A percentile compares a stretch with the other conserved stretches of the same genome.
Conservation (phyloP, 2,329 filamentous ascomycete species). For the Chaetomium strumarium region DNA sequence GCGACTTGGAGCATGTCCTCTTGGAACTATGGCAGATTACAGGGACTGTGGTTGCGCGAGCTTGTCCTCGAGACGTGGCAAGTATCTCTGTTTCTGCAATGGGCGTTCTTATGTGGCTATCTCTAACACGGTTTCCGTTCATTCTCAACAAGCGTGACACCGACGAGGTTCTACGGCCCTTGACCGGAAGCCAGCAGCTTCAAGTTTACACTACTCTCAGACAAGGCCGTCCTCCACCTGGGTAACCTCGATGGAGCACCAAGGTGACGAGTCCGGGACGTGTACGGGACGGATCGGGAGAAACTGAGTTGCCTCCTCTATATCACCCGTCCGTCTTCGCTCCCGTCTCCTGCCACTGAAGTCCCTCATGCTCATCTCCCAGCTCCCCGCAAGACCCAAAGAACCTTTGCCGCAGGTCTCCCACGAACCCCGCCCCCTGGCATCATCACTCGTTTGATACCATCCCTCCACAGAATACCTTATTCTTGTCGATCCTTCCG, state of each 20-base stretch:
- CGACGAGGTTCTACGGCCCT: too few species aligned
- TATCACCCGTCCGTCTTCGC: conserved; percentile 17
- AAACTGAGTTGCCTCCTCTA: conserved; percentile 14
- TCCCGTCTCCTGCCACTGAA: not conserved
- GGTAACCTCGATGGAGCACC: not conserved
- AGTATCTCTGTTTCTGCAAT: not conserved
- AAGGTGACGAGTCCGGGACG: too few species aligned
- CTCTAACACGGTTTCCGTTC: too few species aligned
- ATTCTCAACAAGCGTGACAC: too few species aligned
- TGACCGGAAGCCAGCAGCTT: not conserved
- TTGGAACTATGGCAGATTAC: not conserved
- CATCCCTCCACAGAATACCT: not conserved
- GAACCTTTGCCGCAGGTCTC: not conserved
- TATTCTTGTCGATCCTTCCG: not conserved
- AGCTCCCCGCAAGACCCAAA: not conserved
- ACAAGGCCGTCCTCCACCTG: not conserved
- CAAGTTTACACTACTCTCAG: not conserved
- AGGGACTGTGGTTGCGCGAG: not conserved
- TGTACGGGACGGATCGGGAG: not conserved
- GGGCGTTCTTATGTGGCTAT: too few species aligned
- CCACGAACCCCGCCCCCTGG: too few species aligned
- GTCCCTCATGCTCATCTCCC: conserved; percentile 3
- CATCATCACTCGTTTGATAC: conserved; percentile 11
- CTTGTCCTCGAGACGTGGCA: not conserved
- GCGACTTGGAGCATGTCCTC: not conserved